phyloP scores from a whole-genome alignment of 2,329 filamentous ascomycete species.

The Daldinia eschscholtzii region DNA sequence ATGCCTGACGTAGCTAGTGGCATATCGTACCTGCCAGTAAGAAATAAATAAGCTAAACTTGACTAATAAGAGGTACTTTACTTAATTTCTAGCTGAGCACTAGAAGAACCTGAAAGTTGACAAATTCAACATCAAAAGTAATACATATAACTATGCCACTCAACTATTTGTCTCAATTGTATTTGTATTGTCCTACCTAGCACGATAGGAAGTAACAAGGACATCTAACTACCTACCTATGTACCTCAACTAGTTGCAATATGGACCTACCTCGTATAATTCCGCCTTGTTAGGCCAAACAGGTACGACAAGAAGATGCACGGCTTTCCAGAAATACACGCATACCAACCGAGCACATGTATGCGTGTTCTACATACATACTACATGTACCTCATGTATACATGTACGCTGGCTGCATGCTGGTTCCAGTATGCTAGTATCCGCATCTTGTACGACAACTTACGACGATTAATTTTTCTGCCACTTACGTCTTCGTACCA shows the following conservation, averaged over 20 bases:
- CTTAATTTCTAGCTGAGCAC: too few relatives aligned
- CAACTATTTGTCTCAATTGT: background rate
- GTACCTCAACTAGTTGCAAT: too few relatives aligned
- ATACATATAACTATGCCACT: too few relatives aligned
- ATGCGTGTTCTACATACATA: background rate
- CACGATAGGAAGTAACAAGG: background rate
- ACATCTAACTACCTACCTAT: background rate
- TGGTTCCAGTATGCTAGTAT: background rate
- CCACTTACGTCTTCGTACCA: conserved; percentile 6
- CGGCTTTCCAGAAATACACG: background rate
- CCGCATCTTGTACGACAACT: conserved; percentile 1
- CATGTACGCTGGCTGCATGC: too few relatives aligned
- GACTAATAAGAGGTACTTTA: too few relatives aligned
- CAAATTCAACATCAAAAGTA: background rate
- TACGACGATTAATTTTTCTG: background rate
- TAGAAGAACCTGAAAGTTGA: background rate
- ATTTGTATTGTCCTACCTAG: background rate
- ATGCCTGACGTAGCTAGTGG: conserved; percentile 31
- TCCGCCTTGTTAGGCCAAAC: conserved; percentile 9
- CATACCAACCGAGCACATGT: conserved; percentile 1
- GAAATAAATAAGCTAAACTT: background rate
- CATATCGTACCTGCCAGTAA: conserved; percentile 8
- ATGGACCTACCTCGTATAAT: background rate
- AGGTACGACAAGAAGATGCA: conserved; percentile 2
- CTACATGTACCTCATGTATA: too few relatives aligned